Conservation (phyloP, 2,329 filamentous ascomycete genomes). For the Aspergillus felis region DNA sequence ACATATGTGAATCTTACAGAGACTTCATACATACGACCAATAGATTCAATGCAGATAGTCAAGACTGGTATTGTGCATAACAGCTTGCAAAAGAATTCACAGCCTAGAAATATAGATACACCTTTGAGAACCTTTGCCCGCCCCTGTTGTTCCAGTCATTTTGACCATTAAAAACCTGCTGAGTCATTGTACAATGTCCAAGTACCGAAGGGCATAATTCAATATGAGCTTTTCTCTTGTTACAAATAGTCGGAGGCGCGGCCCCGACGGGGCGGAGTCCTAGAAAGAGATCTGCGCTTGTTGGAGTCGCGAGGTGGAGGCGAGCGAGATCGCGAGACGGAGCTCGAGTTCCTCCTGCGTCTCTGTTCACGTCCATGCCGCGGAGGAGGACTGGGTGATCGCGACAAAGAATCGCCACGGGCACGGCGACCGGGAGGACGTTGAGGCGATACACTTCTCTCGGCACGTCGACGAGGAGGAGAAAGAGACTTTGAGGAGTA, state of each 20-base stretch:
- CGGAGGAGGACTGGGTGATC: constrained; percentile 22
- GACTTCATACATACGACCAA: not conserved
- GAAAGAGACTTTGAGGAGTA: constrained; percentile 27
- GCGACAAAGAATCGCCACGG: constrained; percentile 21
- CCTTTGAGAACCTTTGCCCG: not conserved
- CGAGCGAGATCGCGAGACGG: constrained; percentile 19
- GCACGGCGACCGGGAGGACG: constrained; percentile 18
- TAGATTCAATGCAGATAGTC: not conserved
- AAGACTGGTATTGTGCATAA: not conserved
- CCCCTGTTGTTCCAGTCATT: not conserved
- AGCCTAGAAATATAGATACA: constrained; percentile 5
- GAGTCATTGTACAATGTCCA: not conserved
- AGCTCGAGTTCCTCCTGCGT: constrained; percentile 15
- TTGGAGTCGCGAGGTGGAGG: constrained; percentile 13
- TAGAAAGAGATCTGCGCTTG: constrained; percentile 10
- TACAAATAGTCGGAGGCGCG: constrained; percentile 10
- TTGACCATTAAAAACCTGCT: not conserved
- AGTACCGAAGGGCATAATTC: not conserved
- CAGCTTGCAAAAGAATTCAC: not conserved
- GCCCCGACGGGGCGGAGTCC: constrained; percentile 16
- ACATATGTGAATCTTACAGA: not conserved
- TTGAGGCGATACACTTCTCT: constrained; percentile 20
- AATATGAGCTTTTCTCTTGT: not conserved
- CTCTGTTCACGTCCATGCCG: constrained; percentile 7
- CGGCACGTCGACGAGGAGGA: constrained; percentile 24